phyloP scores from a whole-genome alignment of 331 rosid species.

The Quercus tomentella region DNA sequence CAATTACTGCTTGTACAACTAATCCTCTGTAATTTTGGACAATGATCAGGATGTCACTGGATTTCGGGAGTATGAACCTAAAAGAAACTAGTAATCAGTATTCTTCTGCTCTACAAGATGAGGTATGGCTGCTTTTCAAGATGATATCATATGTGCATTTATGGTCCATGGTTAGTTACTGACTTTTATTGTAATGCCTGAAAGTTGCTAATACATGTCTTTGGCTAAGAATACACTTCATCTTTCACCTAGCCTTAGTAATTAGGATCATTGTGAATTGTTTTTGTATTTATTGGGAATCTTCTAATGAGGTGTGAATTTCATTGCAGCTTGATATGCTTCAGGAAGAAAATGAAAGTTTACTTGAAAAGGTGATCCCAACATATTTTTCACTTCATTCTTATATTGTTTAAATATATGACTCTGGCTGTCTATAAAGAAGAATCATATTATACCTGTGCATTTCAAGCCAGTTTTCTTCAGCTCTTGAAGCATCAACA shows the following conservation, averaged over 20 bases:
- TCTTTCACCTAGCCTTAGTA: slow-evolving; percentile 11
- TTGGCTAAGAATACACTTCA: background rate
- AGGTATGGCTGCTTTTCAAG: slow-evolving; percentile 40
- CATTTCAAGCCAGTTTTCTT: background rate
- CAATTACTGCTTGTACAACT: slow-evolving; percentile 3
- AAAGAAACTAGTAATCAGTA: slow-evolving; percentile 49
- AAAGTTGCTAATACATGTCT: background rate
- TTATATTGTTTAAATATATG: slow-evolving; percentile 6
- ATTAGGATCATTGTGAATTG: background rate
- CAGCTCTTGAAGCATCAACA: background rate
- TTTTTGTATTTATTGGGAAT: slow-evolving; percentile 10
- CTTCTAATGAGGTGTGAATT: slow-evolving; percentile 31
- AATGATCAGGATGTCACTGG: slow-evolving; percentile 67
- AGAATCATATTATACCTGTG: background rate
- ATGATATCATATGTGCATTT: background rate
- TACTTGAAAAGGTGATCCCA: slow-evolving; percentile 77
- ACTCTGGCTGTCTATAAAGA: slow-evolving; percentile 8
- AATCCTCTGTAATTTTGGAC: slow-evolving; percentile 16
- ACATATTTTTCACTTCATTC: slow-evolving; percentile 22
- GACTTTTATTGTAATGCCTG: background rate
- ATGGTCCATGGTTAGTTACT: background rate
- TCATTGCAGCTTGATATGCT: slow-evolving; percentile 90
- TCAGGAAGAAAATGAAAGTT: slow-evolving; percentile 80
- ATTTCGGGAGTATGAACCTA: slow-evolving; percentile 73
- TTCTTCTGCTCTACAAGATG: slow-evolving; percentile 82